Evolutionary conservation across 2,329 filamentous ascomycete genomes (phyloP), one percentile per base, ranked within the genome.

Genomic region (Escovopsis sp.): DNA sequence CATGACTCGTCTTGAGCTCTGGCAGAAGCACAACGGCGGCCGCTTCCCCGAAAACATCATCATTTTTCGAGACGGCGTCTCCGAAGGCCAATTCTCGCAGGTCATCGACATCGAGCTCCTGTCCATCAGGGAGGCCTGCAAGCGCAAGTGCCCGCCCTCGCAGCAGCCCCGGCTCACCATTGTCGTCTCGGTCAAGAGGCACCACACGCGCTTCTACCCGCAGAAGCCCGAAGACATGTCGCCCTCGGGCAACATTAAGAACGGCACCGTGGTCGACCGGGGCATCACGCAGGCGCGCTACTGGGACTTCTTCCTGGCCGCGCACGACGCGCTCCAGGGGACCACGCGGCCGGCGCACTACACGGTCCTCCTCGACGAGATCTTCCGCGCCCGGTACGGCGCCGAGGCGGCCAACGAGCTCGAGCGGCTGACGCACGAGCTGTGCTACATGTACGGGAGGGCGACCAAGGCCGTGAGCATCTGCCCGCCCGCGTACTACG

Each of bases 381-480:
- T 85, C 41, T 84, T 85, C 65, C 61, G 66, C 10, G 39, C 52
- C 4, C 55, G 49, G 47, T 58, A 58, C 44, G 51, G 53, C n/a
- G 45, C 46, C 8, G 53, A 58, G 23, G 69, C 80, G 0, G 80
- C 82, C 0, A 76, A 88, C 51, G 67, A 75, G 43, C 68, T 93
- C 0, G 80, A 91, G 56, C 70, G 72, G 48, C 64, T 84, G 44
- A 93, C 85, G 0, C 82, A 87, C 55, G 77, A 83, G 41, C 68
- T 94, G 55, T 91, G 85, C 60, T 89, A 94, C 57, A 65, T 85
- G 0, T 94, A 82, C 54, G 85, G 84, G 9, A 77, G 88, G 4
- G 85, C 87, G 0, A 91, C 85, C n/a, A 88, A 86, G 59, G 81
- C 86, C 0, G 85, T 94, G 39, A 86, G 82, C 53, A 77, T 94